Conservation (phyloP, 129 eudicot species). For the Dittrichia graveolens region DNA sequence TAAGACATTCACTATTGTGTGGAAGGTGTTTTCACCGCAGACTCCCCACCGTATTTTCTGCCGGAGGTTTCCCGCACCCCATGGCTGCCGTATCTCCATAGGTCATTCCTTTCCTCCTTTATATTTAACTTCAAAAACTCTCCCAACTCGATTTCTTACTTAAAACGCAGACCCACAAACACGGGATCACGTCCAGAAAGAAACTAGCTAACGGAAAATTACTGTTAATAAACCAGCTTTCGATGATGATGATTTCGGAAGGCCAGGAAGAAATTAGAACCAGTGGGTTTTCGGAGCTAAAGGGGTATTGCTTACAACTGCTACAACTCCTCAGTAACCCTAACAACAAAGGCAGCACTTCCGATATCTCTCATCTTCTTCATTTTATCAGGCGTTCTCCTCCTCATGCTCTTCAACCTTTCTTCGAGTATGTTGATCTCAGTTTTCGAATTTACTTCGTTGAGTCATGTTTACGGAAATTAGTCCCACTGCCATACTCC, state of each 20-base stretch:
- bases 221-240: neutral
- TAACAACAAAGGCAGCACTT: constrained; percentile 25
- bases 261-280: constrained; percentile 37
- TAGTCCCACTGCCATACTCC: neutral
- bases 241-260: constrained; percentile 24
- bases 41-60: too few species aligned
- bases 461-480: neutral
- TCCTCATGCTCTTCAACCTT: constrained; percentile 52
- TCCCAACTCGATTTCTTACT: neutral
- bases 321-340: constrained; percentile 64
- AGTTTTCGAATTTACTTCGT: neutral
- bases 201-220: neutral
- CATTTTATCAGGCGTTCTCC: constrained; percentile 50
- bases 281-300: constrained; percentile 49
- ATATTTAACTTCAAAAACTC: too few species aligned
- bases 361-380: constrained; percentile 42
- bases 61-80: too few species aligned
- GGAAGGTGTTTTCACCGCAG: too few species aligned
- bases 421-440: constrained; percentile 63
- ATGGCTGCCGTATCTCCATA: too few species aligned
- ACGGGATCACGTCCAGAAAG: neutral
- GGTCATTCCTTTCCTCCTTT: too few species aligned
- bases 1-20: too few species aligned
- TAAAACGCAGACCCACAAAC: too few species aligned
- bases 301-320: constrained; percentile 53